A percentile compares a stretch with the other conserved stretches of the same genome.
Conservation (phyloP, 768 basidiomycete genomes). For the Xerocomellus intermedius region DNA sequence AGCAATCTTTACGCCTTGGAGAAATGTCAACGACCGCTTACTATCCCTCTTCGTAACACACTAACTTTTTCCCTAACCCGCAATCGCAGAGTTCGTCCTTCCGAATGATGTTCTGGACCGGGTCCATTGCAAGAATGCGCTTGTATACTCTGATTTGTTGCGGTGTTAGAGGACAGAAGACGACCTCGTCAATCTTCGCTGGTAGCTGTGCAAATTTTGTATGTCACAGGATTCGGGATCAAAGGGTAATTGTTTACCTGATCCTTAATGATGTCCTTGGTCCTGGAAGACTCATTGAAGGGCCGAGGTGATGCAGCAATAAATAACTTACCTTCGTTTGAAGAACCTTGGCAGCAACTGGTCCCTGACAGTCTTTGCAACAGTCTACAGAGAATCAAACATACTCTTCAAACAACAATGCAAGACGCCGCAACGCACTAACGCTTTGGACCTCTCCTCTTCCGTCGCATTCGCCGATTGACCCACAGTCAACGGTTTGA, state of each 20-base stretch:
- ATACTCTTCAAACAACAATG: not conserved
- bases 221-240: not conserved
- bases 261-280: conserved; percentile 72
- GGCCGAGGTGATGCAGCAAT: not conserved
- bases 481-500: conserved; percentile 62
- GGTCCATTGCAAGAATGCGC: conserved; percentile 57
- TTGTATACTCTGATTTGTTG: conserved; percentile 75
- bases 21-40: conserved; percentile 11
- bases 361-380: conserved; percentile 61
- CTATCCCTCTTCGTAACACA: not conserved
- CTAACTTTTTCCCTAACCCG: conserved; percentile 56
- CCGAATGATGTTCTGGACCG: conserved; percentile 68
- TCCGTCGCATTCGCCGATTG: conserved; percentile 66
- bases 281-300: conserved; percentile 39
- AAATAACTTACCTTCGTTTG: conserved; percentile 58
- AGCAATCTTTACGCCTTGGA: conserved; percentile 59
- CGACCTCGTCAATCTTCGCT: conserved; percentile 83
- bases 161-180: conserved; percentile 85
- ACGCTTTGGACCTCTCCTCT: conserved; percentile 55
- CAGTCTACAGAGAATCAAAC: conserved; percentile 37
- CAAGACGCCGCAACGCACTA: conserved; percentile 34
- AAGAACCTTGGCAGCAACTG: conserved; percentile 81
- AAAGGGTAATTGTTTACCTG: conserved; percentile 43
- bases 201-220: conserved; percentile 57
- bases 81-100: conserved; percentile 77